These are phyloP conservation scores for Chenopodium quinoa DNA, from an alignment of 148 eudicot genomes.

Conservation along the genomic window DNA sequence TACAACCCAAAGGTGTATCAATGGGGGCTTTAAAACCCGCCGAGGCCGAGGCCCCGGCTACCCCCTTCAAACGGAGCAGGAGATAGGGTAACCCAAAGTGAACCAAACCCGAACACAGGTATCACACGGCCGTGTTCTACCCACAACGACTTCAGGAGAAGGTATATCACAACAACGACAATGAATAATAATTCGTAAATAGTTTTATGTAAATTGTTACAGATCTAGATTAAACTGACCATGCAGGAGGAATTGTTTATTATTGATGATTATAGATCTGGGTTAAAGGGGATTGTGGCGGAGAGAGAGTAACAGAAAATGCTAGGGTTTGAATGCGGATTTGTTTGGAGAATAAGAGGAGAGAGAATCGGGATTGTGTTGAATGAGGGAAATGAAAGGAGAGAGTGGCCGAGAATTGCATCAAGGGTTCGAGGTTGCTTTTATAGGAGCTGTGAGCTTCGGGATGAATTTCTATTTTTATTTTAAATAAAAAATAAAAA, in stretches of 20 bases:
- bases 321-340: conserved; percentile 11
- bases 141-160: conserved; percentile 84
- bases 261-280: conserved; percentile 14
- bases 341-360: conserved; percentile 5
- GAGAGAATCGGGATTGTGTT: conserved; percentile 2
- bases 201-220: conserved; percentile 12
- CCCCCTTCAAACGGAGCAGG: conserved; percentile 95
- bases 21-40: conserved; percentile 98
- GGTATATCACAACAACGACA: not conserved
- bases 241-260: conserved; percentile 24
- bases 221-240: conserved; percentile 35
- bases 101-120: not conserved
- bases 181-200: no score
- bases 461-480: not conserved
- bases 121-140: conserved; percentile 32
- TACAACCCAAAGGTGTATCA: not conserved
- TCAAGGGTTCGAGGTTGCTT: conserved; percentile 34
- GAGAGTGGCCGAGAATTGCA: conserved; percentile 65
- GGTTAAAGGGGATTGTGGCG: not conserved
- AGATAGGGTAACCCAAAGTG: conserved; percentile 19
- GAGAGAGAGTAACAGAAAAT: not conserved
- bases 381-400: conserved; percentile 35
- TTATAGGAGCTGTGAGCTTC: conserved; percentile 33
- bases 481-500: not conserved
- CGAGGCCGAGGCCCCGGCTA: conserved; percentile 98